phyloP scores from a whole-genome alignment of 2,329 filamentous ascomycete genomes.

The Aspergillus flavus region DNA sequence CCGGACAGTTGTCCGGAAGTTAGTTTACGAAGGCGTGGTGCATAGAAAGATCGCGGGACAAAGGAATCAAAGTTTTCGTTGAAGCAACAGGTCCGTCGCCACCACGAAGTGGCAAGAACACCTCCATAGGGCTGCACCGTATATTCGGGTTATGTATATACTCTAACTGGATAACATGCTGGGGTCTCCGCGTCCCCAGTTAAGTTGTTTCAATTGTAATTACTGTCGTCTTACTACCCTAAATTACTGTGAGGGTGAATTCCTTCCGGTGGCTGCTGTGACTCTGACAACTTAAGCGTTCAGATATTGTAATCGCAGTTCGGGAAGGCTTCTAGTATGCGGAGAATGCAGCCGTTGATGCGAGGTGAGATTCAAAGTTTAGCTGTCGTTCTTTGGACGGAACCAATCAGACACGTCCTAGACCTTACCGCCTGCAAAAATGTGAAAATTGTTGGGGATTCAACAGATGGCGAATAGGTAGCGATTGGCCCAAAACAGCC shows the following conservation, averaged over 20 bases:
- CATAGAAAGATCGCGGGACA: not conserved
- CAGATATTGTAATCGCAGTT: not conserved
- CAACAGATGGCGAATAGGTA: constrained; percentile 22
- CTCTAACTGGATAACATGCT: not conserved
- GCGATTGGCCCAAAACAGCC: constrained; percentile 14
- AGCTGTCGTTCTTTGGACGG: not conserved
- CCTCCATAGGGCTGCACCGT: not conserved
- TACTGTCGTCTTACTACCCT: not conserved
- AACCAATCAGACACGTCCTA: not conserved
- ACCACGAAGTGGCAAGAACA: not conserved
- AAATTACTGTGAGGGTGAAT: not conserved
- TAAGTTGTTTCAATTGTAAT: not conserved
- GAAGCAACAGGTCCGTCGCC: not conserved
- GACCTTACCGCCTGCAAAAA: constrained; percentile 15
- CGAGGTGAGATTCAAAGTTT: not conserved
- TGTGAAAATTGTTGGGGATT: constrained; percentile 37
- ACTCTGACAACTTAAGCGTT: not conserved
- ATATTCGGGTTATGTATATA: not conserved
- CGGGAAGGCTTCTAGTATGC: not conserved
- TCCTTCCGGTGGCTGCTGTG: not conserved
- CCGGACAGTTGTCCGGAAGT: not conserved
- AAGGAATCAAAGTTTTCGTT: not conserved
- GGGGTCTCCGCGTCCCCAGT: not conserved
- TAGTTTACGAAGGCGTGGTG: not conserved
- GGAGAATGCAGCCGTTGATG: constrained; percentile 1